phyloP scores from a whole-genome alignment of 2,329 filamentous ascomycete genomes.

The Hypoxylon sp. region DNA sequence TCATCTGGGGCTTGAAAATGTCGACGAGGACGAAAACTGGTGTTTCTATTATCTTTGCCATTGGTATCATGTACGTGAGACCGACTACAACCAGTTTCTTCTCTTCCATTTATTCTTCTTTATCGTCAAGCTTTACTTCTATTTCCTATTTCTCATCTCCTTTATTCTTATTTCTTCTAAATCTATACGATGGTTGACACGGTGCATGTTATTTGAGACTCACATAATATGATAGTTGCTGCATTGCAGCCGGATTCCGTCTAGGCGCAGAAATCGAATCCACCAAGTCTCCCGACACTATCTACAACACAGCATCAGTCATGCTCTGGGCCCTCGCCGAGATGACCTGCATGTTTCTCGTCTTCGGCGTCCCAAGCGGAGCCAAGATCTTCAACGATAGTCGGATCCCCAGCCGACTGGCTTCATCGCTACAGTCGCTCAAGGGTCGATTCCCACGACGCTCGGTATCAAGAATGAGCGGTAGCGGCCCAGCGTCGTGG shows the following conservation, averaged over 20 bases:
- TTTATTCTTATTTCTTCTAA: background rate
- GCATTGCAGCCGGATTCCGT: slow-evolving; percentile 33
- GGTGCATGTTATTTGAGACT: background rate
- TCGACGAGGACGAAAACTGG: slow-evolving; percentile 31
- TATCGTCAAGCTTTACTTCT: background rate
- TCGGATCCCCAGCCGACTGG: slow-evolving; percentile 16
- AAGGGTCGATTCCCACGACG: slow-evolving; percentile 14
- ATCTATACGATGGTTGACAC: background rate
- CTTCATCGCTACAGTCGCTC: slow-evolving; percentile 25
- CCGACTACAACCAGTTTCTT: background rate
- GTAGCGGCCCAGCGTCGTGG: slow-evolving; percentile 16
- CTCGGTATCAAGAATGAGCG: slow-evolving; percentile 3
- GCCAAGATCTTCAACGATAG: slow-evolving; percentile 31
- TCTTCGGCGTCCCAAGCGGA: slow-evolving; percentile 36
- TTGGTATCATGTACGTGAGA: slow-evolving; percentile 40
- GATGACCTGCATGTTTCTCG: slow-evolving; percentile 42
- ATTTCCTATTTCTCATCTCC: background rate
- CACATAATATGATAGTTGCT: slow-evolving; percentile 26
- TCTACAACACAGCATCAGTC: slow-evolving; percentile 27
- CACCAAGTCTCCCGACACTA: slow-evolving; percentile 29
- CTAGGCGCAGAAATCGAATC: slow-evolving; percentile 35
- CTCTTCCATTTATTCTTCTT: background rate
- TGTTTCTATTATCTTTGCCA: slow-evolving; percentile 33
- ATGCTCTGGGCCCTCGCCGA: slow-evolving; percentile 37
- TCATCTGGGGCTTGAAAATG: slow-evolving; percentile 40